Evolutionary conservation across 2,329 filamentous ascomycete species (phyloP), one percentile per base, ranked within the genome.

Genomic region (Colletotrichum higginsianum): DNA sequence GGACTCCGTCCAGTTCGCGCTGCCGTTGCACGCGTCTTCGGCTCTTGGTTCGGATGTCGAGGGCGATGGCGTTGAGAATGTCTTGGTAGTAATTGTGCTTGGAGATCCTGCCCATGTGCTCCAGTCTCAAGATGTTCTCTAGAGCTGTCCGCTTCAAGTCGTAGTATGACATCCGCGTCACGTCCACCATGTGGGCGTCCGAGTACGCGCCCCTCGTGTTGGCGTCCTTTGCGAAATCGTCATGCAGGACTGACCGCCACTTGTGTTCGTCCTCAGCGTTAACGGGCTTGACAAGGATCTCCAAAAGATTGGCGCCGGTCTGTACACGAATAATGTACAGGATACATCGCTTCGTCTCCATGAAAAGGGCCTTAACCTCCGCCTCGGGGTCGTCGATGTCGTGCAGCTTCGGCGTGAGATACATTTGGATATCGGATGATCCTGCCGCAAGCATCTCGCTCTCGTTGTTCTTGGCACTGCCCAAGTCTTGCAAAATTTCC

Each of bases 311-410:
- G 62, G 91, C 85, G 11, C 96, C 96, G 2, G 94, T 94, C 82
- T 99, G 97, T 46, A 99, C 93, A 71, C 96, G 93, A 79, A 99
- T 98, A 80, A 99, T 98, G 83, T 98, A 99, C 74, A 99, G 86
- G 50, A 98, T 93, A 79, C 96, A 98, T 77, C 96, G 92, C 84
- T 99, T 99, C 3, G 96, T 98, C 83, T 98, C 96, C 91, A 98
- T 98, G 81, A 98, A 98, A 3, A 99, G 87, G 1, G 95, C 88
- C 83, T 98, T 98, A 74, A 96, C 87, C 72, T 96, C 93, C 4
- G 95, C 94, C 79, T 98, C 96, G 4, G 96, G 96, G 79, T 99
- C 96, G 77, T 97, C 94, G 73, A 95, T 86, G 77, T 97, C 93
- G 79, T 97, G 94, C 64, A 97, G 89, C 81, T 96, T 97, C 47